phyloP scores from a whole-genome alignment of 1,139 yeast genomes.

The Pichia inconspicua region DNA sequence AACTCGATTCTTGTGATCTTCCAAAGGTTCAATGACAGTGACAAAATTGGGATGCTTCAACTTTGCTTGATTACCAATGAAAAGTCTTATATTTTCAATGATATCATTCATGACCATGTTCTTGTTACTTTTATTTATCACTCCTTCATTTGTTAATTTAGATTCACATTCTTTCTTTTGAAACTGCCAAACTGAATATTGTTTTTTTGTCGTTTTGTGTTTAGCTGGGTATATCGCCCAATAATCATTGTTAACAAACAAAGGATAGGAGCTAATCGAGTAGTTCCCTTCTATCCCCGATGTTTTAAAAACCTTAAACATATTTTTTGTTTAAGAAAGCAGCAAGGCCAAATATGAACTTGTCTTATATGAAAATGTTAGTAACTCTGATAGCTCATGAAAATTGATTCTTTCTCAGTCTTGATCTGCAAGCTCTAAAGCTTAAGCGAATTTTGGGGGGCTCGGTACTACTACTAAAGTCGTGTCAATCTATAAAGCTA shows the following conservation, averaged over 20 bases:
- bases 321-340: conserved; percentile 8
- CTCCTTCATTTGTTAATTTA: conserved; percentile 44
- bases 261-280: conserved; percentile 63
- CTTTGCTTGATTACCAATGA: conserved; percentile 66
- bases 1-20: conserved; percentile 72
- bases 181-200: conserved; percentile 78
- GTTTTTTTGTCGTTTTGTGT: conserved; percentile 46
- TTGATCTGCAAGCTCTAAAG: too few relatives aligned
- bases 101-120: conserved; percentile 25
- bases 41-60: conserved; percentile 83
- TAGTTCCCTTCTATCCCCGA: conserved; percentile 70
- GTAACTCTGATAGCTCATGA: not conserved
- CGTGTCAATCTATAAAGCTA: not conserved
- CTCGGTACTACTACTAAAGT: not conserved
- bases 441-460: too few relatives aligned
- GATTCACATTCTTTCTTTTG: conserved; percentile 73
- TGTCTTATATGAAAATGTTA: not conserved
- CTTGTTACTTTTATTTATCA: conserved; percentile 32
- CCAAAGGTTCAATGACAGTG: conserved; percentile 77
- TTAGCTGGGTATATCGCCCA: conserved; percentile 87
- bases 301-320: conserved; percentile 30
- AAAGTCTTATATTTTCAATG: conserved; percentile 36
- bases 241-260: conserved; percentile 63
- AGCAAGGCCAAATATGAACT: too few relatives aligned
- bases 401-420: too few relatives aligned